Base-by-base conservation (phyloP, 2,329 filamentous ascomycete species). In the Calcarisporium arbuscula region DNA sequence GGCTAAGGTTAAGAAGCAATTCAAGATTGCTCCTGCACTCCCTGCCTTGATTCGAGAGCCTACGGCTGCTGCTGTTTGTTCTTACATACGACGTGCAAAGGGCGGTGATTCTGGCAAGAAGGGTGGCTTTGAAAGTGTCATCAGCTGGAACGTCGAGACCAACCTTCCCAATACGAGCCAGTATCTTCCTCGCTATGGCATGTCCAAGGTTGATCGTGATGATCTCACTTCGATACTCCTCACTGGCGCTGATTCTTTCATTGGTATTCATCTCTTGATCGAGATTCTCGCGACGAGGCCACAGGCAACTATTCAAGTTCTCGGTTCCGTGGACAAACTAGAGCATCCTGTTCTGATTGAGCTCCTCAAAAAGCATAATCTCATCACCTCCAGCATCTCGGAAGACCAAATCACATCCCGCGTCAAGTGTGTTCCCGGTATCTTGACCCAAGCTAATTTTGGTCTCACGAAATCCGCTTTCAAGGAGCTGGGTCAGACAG, bases 21-120 rank as follows among this genome's bases (percentile, higher is more conserved):
- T 51, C 40, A 47, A 46, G 38, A 42, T 50, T 35, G 45, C 48
- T 2, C 45, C 47, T 22, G 40, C 46, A 15, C 38, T 51, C 3
- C 44, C 48, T 10, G 42, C 45, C 15, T 32, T 51, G 17, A 50
- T 51, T 33, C 40, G 46, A 3, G 41, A 50, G 14, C 47, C 48
- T 6, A 51, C 48, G 5, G 45, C 45, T 3, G 40, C 41, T 5
- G 46, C 46, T 8, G 45, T 49, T 8, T 47, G 43, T 22, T 35
- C 43, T 25, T 49, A 41, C 25, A 40, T 49, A 17, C 35, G 46
- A 15, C 34, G 38, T 26, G 26, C 38, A 9, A 47, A 45, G 34
- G 45, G 46, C 19, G 40, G 44, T 9, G 42, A 38, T 28, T 18
- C 35, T 7, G 25, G 31, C 19, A 39, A 39, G 25, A 44, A 43